Base-by-base conservation (phyloP, 2,329 filamentous ascomycete species). In the Fusarium albosuccineum region DNA sequence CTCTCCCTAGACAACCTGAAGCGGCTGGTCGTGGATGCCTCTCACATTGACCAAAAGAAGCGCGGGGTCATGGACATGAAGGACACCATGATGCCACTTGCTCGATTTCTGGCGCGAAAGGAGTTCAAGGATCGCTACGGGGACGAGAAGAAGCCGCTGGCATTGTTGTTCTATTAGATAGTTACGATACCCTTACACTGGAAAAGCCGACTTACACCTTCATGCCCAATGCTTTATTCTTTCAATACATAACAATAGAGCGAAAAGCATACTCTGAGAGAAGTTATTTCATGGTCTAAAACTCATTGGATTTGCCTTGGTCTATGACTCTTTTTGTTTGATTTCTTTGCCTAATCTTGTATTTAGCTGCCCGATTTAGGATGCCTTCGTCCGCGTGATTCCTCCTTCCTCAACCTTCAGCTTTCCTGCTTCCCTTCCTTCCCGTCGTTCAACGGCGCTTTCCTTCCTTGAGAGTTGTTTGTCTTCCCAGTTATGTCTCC, bases 11-110 rank as follows among this genome's bases (percentile, higher is more conserved):
- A 88, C 34, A 86, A 91, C 61, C 78, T 98, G 55, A 88, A 93
- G 80, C 87, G 92, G 45, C 87, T 99, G 34, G 88, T 98, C 9
- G 86, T 98, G 33, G 96, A 99, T 79, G 93, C 92, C 13, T 97
- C 94, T 8, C 91, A 97, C 75, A 92, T 97, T 68, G 95, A 99
- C 79, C 89, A 92, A 79, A 99, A 99, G 85, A 97, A 97, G 83
- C 86, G 94, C 46, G 93, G 94, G 0, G 88, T 99, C 67, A 88
- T 97, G 78, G 96, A 98, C 75, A 97, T 98, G 93, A 93, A 92
- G 78, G 96, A 99, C 64, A 93, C 93, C 0, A 91, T 94, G 82
- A 85, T 94, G 73, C 92, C 93, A 7, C 85, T 98, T 48, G 87
- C 93, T 45, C 86, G 88, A 64, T 88, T 97, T 75, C 81, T 99